phyloP scores from a whole-genome alignment of 192 early-diverging fungal genomes.

The Gaertneriomyces sp. region DNA sequence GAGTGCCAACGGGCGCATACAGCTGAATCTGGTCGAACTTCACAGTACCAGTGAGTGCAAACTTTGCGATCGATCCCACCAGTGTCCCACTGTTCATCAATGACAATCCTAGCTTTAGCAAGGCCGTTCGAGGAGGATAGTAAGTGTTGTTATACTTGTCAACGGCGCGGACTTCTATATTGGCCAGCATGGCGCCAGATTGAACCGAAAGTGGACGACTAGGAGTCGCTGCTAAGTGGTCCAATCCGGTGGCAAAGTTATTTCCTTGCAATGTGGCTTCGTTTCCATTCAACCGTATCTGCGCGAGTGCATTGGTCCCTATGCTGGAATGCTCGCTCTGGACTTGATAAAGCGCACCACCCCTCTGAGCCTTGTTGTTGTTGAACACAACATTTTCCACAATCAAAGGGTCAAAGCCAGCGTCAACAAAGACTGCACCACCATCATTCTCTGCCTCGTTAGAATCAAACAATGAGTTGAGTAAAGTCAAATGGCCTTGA shows the following conservation, averaged over 20 bases:
- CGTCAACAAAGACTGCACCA: constrained; percentile 3
- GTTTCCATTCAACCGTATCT: neutral
- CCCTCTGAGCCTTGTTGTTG: constrained; percentile 14
- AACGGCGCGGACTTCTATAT: neutral
- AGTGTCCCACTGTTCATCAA: neutral
- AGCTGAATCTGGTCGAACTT: constrained; percentile 7
- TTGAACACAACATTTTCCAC: constrained; percentile 9
- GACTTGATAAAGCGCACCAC: constrained; percentile 15
- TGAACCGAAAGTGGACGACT: neutral
- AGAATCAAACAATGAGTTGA: constrained; percentile 8
- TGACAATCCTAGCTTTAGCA: neutral
- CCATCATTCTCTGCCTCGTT: constrained; percentile 13
- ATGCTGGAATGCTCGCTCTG: constrained; percentile 12
- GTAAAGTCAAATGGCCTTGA: neutral
- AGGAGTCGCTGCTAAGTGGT: neutral
- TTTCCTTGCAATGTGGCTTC: constrained; percentile 16
- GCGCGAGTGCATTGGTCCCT: neutral
- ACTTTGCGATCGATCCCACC: too few relatives aligned
- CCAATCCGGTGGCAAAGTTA: constrained; percentile 17
- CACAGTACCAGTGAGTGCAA: neutral
- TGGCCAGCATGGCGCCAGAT: constrained; percentile 7
- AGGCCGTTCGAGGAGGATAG: too few relatives aligned
- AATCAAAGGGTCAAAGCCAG: too few relatives aligned
- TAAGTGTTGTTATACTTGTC: too few relatives aligned
- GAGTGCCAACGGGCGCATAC: neutral